These are phyloP conservation scores for Ambrosiella cleistominuta DNA, from an alignment of 2,329 filamentous ascomycete species.

Conservation along the genomic window DNA sequence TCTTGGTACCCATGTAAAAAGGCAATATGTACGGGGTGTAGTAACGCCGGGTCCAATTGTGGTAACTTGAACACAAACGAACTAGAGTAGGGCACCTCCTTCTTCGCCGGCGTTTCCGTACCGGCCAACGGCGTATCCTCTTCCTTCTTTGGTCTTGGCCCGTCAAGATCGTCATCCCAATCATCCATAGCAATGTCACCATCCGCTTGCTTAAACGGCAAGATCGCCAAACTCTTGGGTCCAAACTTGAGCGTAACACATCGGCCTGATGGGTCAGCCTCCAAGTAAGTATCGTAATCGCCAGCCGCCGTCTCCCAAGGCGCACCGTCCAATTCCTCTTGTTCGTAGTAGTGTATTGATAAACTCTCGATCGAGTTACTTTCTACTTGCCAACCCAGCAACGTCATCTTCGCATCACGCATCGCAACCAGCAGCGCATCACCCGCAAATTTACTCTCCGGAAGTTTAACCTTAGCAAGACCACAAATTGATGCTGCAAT, in stretches of 20 bases:
- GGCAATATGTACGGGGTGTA: slow-evolving; percentile 77
- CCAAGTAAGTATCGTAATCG: slow-evolving; percentile 63
- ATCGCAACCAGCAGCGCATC: slow-evolving; percentile 71
- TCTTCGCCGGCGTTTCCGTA: slow-evolving; percentile 19
- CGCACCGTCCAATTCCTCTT: slow-evolving; percentile 67
- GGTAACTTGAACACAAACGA: slow-evolving; percentile 90
- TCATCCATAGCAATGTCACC: slow-evolving; percentile 85
- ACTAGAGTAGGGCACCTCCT: slow-evolving; percentile 54
- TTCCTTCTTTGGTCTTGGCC: slow-evolving; percentile 36
- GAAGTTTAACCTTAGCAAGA: slow-evolving; percentile 57
- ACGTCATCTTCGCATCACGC: slow-evolving; percentile 79
- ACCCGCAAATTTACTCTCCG: slow-evolving; percentile 58
- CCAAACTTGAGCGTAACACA: slow-evolving; percentile 94
- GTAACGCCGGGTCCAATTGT: slow-evolving; percentile 68
- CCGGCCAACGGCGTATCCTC: not conserved
- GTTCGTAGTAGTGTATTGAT: slow-evolving; percentile 96
- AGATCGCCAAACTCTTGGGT: slow-evolving; percentile 69
- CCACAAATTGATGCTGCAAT: slow-evolving; percentile 74
- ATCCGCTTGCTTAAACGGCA: slow-evolving; percentile 74
- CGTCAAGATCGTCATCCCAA: slow-evolving; percentile 70
- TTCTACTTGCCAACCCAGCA: slow-evolving; percentile 85
- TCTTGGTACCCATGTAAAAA: slow-evolving; percentile 96
- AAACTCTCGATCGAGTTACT: slow-evolving; percentile 65
- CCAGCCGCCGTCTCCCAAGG: slow-evolving; percentile 66
- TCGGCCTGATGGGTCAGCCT: slow-evolving; percentile 76